Evolutionary conservation across 2,329 filamentous ascomycete genomes (phyloP).

Genomic region (Cadophora malorum): DNA sequence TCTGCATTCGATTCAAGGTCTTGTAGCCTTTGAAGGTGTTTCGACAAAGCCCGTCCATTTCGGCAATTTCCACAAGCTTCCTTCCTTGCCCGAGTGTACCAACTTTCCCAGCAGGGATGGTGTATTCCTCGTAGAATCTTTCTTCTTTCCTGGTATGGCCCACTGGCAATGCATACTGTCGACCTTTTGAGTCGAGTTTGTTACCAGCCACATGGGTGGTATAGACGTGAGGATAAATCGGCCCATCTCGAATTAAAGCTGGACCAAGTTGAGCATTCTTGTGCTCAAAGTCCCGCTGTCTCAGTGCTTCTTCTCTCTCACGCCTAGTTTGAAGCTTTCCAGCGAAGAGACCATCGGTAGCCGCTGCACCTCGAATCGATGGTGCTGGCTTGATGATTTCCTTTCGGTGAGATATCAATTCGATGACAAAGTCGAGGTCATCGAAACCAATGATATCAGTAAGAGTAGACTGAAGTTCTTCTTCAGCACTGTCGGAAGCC

Average conservation of each 20-base stretch:
- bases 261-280: conserved; percentile 77
- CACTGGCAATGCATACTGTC: conserved; percentile 80
- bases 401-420: conserved; percentile 79
- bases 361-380: conserved; percentile 59
- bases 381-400: conserved; percentile 62
- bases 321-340: conserved; percentile 73
- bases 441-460: conserved; percentile 93
- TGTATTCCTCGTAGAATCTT: conserved; percentile 87
- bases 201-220: conserved; percentile 84
- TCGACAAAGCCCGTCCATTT: conserved; percentile 87
- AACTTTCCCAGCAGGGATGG: conserved; percentile 81
- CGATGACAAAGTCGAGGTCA: conserved; percentile 90
- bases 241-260: conserved; percentile 71
- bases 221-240: conserved; percentile 93
- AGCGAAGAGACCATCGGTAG: conserved; percentile 57
- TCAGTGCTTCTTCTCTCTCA: conserved; percentile 80
- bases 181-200: conserved; percentile 78
- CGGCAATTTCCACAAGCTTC: conserved; percentile 77
- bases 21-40: conserved; percentile 96
- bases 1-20: conserved; percentile 96
- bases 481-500: conserved; percentile 70
- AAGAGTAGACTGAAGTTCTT: conserved; percentile 89
- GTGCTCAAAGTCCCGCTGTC: conserved; percentile 79
- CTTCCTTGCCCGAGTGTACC: conserved; percentile 75
- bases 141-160: conserved; percentile 76